A percentile compares a stretch with the other conserved stretches of the same genome.
Evolutionary conservation across 176 grass and related monocot genomes (phyloP).

Genomic region (Oryza meyeriana): DNA sequence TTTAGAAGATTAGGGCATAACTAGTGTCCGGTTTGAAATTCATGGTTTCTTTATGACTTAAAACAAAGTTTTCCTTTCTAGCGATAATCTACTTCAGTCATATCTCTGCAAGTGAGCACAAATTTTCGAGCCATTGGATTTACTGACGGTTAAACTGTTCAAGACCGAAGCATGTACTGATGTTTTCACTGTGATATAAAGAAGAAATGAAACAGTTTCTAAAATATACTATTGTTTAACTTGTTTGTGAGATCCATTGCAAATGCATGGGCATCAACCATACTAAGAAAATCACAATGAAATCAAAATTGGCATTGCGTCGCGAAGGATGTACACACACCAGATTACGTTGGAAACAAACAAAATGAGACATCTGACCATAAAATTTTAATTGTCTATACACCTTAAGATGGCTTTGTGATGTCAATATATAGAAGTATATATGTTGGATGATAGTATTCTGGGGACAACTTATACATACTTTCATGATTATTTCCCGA

Average conservation of each 20-base stretch:
- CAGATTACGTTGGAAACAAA: neutral
- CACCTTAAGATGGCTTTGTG: neutral
- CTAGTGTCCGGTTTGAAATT: too few species aligned
- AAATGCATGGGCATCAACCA: neutral
- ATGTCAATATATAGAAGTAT: constrained; percentile 1
- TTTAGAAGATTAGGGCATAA: too few species aligned
- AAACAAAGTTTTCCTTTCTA: too few species aligned
- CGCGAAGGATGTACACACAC: neutral
- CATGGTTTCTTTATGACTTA: too few species aligned
- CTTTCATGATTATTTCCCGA: constrained; percentile 29
- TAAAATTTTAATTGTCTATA: neutral
- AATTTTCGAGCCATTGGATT: too few species aligned
- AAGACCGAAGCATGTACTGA: too few species aligned
- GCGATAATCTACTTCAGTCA: too few species aligned
- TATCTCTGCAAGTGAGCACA: too few species aligned
- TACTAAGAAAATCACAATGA: neutral
- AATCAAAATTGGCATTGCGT: neutral
- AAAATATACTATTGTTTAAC: too few species aligned
- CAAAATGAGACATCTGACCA: neutral
- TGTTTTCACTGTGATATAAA: too few species aligned
- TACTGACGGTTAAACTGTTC: too few species aligned
- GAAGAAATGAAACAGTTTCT: too few species aligned
- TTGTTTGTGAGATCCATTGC: neutral
- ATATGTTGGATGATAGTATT: neutral
- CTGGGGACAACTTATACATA: constrained; percentile 18